Base-by-base conservation (phyloP, 805 yeast species). In the Candida easanensis region DNA sequence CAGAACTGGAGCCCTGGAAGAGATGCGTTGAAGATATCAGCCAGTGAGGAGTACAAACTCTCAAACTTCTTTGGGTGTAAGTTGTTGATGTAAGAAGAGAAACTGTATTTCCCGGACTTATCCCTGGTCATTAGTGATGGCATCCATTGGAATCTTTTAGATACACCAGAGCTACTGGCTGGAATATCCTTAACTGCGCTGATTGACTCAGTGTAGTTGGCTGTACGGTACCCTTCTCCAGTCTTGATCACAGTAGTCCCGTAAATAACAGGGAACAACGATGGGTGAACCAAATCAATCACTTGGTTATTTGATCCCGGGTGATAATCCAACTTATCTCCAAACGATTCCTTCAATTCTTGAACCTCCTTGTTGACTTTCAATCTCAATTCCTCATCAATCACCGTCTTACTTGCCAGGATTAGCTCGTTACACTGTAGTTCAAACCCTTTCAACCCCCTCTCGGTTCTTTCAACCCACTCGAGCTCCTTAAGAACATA, bases 231-330 rank as follows among this genome's bases (percentile, higher is more conserved):
- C 20, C 36, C 39, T 5, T 28, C 33, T 2, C 16, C 21, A 2
- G 19, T 20, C 22, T 21, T 28, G 30, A 31, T 7, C 4, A 39
- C 43, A 9, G 46, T 39, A 30, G 46, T 43, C 8, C 42, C 46
- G 16, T 43, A 43, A 33, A 26, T 34, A 7, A 43, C 46, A 2
- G 46, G 46, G 43, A 43, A 43, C 38, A 43, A 17, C 3, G 46
- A 43, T 4, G 46, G 46, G 16, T 43, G 46, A 4, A 43, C 43
- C 7, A 43, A 26, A 38, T 43, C 46, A 14, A 43, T 32, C 26
- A 43, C 46, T 18, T 43, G 28, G 31, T 43, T 38, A 16, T 39
- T 19, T 2, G 46, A 43, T 5, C 46, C 46, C 11, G 46, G 46
- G 17, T 43, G 46, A 37, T 43, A 43, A 33, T 43, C 46, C 18